Evolutionary conservation across 306 rosid genomes (phyloP).

Genomic region (Cyclanthera cordifolia): DNA sequence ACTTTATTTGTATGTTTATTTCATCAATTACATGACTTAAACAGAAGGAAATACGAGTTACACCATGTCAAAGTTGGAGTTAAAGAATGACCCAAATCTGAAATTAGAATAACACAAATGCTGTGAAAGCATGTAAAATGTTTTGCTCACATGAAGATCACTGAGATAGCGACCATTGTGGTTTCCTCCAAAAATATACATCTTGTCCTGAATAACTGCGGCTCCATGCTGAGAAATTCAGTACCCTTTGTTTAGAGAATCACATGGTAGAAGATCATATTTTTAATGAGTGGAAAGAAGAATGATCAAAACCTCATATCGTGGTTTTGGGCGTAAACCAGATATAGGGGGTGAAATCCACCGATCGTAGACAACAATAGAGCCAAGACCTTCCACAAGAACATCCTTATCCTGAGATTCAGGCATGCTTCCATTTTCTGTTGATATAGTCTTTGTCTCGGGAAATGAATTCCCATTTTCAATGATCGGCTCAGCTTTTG

Average conservation of each 20-base stretch:
- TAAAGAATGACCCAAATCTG: neutral
- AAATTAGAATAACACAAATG: neutral
- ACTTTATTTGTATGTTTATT: neutral
- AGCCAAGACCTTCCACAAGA: slow-evolving; percentile 54
- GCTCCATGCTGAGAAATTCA: slow-evolving; percentile 77
- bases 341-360: slow-evolving; percentile 66
- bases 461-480: slow-evolving; percentile 65
- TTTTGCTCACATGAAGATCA: slow-evolving; percentile 70
- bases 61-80: neutral
- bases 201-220: slow-evolving; percentile 69
- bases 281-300: slow-evolving; percentile 10
- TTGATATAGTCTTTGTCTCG: slow-evolving; percentile 55
- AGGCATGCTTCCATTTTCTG: slow-evolving; percentile 53
- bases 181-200: slow-evolving; percentile 91
- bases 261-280: slow-evolving; percentile 4
- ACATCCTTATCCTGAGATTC: slow-evolving; percentile 71
- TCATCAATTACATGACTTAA: neutral
- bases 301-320: slow-evolving; percentile 65
- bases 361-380: slow-evolving; percentile 65
- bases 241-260: slow-evolving; percentile 21
- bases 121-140: neutral
- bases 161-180: slow-evolving; percentile 95
- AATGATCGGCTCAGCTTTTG: slow-evolving; percentile 48
- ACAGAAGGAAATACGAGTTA: neutral
- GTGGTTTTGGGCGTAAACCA: slow-evolving; percentile 63